phyloP scores from a whole-genome alignment of 345 rosid species.

The Gossypium arboreum region DNA sequence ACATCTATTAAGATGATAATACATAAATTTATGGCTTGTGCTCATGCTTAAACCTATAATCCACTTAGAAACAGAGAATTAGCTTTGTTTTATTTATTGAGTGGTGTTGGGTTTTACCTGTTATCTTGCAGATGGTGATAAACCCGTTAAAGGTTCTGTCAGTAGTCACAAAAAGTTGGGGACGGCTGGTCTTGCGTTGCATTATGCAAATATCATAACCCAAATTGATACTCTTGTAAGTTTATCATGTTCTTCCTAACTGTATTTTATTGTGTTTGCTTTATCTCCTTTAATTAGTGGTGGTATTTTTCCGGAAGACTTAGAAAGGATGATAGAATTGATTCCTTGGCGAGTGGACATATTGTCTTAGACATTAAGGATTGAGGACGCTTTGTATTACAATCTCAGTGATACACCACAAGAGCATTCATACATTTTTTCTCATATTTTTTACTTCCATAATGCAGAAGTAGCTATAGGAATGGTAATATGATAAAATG shows the following conservation, averaged over 20 bases:
- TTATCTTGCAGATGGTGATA: slow-evolving; percentile 61
- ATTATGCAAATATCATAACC: slow-evolving; percentile 89
- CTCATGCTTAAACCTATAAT: not conserved
- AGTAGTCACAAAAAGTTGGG: slow-evolving; percentile 65
- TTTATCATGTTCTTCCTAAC: slow-evolving; percentile 14
- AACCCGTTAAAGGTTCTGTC: slow-evolving; percentile 33
- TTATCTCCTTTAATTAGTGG: not conserved
- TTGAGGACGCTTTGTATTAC: not conserved
- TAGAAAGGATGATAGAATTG: not conserved
- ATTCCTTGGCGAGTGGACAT: not conserved
- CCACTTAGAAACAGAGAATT: not conserved
- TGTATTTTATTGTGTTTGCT: slow-evolving; percentile 3
- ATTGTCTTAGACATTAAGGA: not conserved
- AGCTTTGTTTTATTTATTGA: not conserved
- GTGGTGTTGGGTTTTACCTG: not conserved
- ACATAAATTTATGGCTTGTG: slow-evolving; percentile 2
- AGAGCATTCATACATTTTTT: not conserved
- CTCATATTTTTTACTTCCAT: not conserved
- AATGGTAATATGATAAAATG: not conserved
- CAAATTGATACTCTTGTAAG: slow-evolving; percentile 96
- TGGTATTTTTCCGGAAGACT: not conserved
- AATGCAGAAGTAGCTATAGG: not conserved
- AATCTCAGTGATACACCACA: not conserved
- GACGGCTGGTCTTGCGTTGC: slow-evolving; percentile 92
- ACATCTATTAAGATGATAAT: not conserved